Conservation (phyloP, 108 stramenopile species). For the Cyclotella choctawhatcheeana region DNA sequence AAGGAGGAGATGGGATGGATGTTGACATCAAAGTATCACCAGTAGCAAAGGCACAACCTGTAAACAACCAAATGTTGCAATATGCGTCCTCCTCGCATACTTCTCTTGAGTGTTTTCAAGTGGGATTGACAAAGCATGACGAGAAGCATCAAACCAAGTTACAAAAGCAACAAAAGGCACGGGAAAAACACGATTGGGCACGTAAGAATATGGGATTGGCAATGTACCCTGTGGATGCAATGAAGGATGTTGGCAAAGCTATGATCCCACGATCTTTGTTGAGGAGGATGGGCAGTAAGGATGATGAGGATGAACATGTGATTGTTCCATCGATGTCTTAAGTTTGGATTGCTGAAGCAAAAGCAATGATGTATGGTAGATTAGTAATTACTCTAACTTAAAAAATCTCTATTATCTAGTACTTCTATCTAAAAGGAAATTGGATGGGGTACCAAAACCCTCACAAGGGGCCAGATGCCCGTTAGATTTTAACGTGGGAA, state of each 20-base stretch:
- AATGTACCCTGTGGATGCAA: constrained; percentile 7
- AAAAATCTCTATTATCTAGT: too few relatives aligned
- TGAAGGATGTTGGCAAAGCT: constrained; percentile 11
- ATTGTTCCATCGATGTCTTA: constrained; percentile 24
- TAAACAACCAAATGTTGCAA: too few relatives aligned
- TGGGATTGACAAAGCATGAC: not conserved
- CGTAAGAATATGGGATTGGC: constrained; percentile 21
- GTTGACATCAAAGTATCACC: not conserved
- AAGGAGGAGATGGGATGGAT: not conserved
- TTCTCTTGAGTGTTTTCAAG: not conserved
- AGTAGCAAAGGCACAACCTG: not conserved
- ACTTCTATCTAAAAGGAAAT: too few relatives aligned
- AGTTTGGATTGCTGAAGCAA: too few relatives aligned
- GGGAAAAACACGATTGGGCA: constrained; percentile 22
- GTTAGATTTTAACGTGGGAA: not conserved
- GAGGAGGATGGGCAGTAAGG: not conserved
- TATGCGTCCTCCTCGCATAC: too few relatives aligned
- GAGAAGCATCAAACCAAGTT: not conserved
- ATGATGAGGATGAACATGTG: not conserved
- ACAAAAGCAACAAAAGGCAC: not conserved
- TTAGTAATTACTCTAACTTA: too few relatives aligned
- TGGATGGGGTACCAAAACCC: too few relatives aligned
- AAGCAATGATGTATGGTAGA: too few relatives aligned
- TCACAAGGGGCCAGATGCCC: not conserved
- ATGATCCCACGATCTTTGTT: constrained; percentile 18